Conservation (phyloP, 2,329 filamentous ascomycete genomes). For the Neofusicoccum kwambonambiense region DNA sequence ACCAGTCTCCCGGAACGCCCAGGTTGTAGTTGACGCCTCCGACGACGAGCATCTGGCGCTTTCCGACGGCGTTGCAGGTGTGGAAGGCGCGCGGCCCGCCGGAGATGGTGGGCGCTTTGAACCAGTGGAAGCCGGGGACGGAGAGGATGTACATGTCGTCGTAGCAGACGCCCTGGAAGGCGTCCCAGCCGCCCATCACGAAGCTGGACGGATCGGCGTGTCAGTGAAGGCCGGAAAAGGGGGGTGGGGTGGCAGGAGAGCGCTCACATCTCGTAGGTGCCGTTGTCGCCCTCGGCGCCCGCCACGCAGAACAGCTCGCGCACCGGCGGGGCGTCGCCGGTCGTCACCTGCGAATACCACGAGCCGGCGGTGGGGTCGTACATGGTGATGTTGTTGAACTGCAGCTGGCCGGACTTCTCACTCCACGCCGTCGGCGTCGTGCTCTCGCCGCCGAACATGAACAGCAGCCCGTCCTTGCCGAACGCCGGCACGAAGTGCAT, state of each 20-base stretch:
- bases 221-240: no score
- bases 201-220: neutral
- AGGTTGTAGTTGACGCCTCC: neutral
- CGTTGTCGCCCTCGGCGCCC: neutral
- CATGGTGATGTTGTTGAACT: neutral
- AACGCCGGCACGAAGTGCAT: neutral
- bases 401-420: neutral
- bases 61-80: neutral
- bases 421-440: neutral
- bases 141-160: constrained; percentile 12
- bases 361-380: neutral
- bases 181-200: neutral
- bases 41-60: constrained; percentile 3
- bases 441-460: neutral
- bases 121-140: constrained; percentile 7
- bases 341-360: neutral
- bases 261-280: neutral
- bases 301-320: neutral
- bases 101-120: neutral
- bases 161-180: neutral
- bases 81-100: neutral
- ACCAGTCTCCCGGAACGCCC: neutral
- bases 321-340: neutral
- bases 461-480: neutral
- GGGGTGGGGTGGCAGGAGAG: no score